phyloP scores from a whole-genome alignment of 169 alveolate species.

The Cytauxzoon felis region DNA sequence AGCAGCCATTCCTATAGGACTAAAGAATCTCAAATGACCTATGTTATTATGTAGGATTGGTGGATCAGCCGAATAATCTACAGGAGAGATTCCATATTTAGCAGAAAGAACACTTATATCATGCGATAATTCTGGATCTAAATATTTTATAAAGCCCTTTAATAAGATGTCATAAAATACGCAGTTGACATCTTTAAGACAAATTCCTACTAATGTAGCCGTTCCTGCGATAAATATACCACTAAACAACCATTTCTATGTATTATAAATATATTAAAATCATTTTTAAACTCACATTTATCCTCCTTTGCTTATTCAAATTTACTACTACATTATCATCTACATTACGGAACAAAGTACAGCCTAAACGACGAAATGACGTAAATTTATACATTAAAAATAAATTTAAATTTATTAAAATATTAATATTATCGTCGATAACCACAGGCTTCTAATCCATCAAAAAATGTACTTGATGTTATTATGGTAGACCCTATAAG shows the following conservation, averaged over 20 bases:
- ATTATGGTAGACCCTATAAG: constrained; percentile 24
- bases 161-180: constrained; percentile 54
- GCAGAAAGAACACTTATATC: constrained; percentile 58
- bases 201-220: constrained; percentile 37
- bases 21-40: constrained; percentile 26
- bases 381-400: not conserved
- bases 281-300: constrained; percentile 23
- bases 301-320: constrained; percentile 14
- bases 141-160: constrained; percentile 50
- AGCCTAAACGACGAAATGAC: not conserved
- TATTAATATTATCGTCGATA: constrained; percentile 1
- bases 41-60: constrained; percentile 51
- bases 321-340: constrained; percentile 9
- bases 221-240: constrained; percentile 46
- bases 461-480: constrained; percentile 47
- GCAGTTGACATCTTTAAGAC: constrained; percentile 28
- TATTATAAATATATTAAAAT: not conserved
- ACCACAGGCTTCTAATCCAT: constrained; percentile 55
- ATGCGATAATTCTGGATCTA: constrained; percentile 71
- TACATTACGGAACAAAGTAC: not conserved
- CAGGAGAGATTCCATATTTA: constrained; percentile 64
- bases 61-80: constrained; percentile 66
- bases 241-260: constrained; percentile 32
- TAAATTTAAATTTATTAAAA: not conserved
- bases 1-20: constrained; percentile 82